Base-by-base conservation (phyloP, 805 yeast species). In the Candida nanaspora region DNA sequence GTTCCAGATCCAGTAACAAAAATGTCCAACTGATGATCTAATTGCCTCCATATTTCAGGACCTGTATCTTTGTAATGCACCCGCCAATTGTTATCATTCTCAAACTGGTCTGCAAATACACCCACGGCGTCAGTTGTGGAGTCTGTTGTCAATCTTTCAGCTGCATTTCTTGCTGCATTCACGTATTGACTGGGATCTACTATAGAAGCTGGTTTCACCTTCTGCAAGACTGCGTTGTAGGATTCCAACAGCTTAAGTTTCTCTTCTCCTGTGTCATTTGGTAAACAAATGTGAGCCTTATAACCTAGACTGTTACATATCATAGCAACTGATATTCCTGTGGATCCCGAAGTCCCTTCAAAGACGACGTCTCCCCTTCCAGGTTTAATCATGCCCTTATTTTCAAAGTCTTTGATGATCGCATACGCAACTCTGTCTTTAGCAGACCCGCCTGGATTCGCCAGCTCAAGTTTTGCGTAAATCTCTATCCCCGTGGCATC, bases 281-380 rank as follows among this genome's bases (percentile, higher is more conserved):
- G 98, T 8, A 93, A 66, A 38, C 94, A 89, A n/a, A 91, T 93
- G 53, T 88, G 96, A 0, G 96, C 85, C 18, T 74, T 77, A 57
- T 89, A 89, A 0, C 98, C 98, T 39, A 85, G 59, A 0, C 96
- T 83, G 49, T 87, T 78, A 46, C 95, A 86, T n/a, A 93, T 70
- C 61, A 88, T 77, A 0, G 97, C 96, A 51, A 91, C 74, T 1
- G 96, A 86, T 11, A 93, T 93, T 3, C 98, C 98, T 0, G 98
- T 91, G 0, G 97, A 88, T 0, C 98, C 98, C 10, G 93, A 82
- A 0, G 98, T 93, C 7, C 98, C 98, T 64, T 91, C 98, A 59
- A 80, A 88, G 1, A 91, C 82, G 13, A 79, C 68, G 52, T 86
- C 93, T 1, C 85, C 87, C 39, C 69, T 62, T 33, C 75, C 58